Conservation (phyloP, 768 basidiomycete species). For the Pleurotus djamor region DNA sequence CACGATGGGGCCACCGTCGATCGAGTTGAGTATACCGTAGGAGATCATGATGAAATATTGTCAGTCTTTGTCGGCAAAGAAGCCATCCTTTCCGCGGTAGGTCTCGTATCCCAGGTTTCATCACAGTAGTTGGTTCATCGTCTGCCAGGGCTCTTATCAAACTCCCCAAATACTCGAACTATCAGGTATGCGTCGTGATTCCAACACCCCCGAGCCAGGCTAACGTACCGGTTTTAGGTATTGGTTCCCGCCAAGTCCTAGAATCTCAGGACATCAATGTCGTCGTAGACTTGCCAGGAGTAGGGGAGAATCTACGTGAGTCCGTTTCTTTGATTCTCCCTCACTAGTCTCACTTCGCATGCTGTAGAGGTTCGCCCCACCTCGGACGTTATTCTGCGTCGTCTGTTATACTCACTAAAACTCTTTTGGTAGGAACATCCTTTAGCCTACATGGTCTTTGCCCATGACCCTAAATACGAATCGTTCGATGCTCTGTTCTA, state of each 20-base stretch:
- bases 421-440: not conserved
- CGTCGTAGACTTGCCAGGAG: constrained; percentile 1
- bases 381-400: not conserved
- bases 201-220: not conserved
- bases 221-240: not conserved
- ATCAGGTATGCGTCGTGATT: not conserved
- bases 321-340: not conserved
- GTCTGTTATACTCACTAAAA: not conserved
- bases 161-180: constrained; percentile 1
- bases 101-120: not conserved
- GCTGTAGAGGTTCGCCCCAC: not conserved
- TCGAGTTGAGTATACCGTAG: constrained; percentile 43
- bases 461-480: not conserved
- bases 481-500: not conserved
- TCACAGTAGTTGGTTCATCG: not conserved
- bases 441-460: not conserved
- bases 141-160: not conserved
- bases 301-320: constrained; percentile 7
- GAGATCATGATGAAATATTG: constrained; percentile 38
- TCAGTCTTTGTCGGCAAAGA: not conserved
- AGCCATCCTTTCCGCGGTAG: not conserved
- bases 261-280: not conserved
- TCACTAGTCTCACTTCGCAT: not conserved
- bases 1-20: constrained; percentile 24
- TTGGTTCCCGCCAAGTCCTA: not conserved